Evolutionary conservation across 768 basidiomycete species (phyloP).

Genomic region (Xerocomus potaroensis): DNA sequence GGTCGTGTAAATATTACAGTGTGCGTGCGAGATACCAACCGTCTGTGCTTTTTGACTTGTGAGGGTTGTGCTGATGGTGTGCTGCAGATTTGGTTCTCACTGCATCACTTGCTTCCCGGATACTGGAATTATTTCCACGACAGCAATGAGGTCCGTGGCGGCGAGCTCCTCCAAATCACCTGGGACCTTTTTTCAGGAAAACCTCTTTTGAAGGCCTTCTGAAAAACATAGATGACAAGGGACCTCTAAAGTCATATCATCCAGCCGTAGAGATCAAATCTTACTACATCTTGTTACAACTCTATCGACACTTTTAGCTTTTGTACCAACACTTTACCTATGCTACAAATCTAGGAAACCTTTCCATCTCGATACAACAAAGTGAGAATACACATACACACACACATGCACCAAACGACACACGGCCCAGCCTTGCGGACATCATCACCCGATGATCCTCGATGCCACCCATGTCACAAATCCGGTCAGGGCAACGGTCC

Average conservation of each 20-base stretch:
- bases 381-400: background rate
- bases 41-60: too few relatives aligned
- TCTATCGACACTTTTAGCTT: too few relatives aligned
- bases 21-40: slow-evolving; percentile 23
- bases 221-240: background rate
- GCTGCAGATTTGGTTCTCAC: slow-evolving; percentile 32
- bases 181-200: slow-evolving; percentile 19
- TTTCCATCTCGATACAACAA: slow-evolving; percentile 4
- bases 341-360: slow-evolving; percentile 11
- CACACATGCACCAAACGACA: background rate
- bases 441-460: slow-evolving; percentile 12
- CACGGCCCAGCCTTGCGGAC: background rate
- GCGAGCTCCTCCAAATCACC: slow-evolving; percentile 18
- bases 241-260: too few relatives aligned
- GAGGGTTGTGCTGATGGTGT: background rate
- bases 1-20: slow-evolving; percentile 37
- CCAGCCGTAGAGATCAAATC: too few relatives aligned
- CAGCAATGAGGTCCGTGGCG: slow-evolving; percentile 4
- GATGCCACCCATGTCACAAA: slow-evolving; percentile 19
- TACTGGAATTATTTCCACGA: slow-evolving; percentile 35
- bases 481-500: slow-evolving; percentile 13
- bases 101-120: slow-evolving; percentile 33
- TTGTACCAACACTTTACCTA: background rate
- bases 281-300: too few relatives aligned
- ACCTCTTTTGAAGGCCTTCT: slow-evolving; percentile 5